phyloP scores from a whole-genome alignment of 208 protist genomes.

The Trypanosoma platydactyli region DNA sequence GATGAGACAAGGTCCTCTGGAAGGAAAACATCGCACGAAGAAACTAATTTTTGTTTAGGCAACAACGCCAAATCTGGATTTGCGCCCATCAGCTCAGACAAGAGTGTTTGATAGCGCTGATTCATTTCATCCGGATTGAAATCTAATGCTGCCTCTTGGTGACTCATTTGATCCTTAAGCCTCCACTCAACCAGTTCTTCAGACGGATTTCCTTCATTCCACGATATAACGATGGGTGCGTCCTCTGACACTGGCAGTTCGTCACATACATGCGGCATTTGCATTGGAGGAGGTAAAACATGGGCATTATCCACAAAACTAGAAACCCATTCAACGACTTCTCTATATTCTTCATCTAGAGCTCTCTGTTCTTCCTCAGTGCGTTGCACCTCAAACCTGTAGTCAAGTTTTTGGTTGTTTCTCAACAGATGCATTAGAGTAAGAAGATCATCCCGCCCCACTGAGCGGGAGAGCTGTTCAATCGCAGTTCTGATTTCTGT shows the following conservation, averaged over 20 bases:
- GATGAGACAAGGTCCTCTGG: neutral
- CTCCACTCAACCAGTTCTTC: slow-evolving; percentile 21
- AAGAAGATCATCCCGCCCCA: slow-evolving; percentile 27
- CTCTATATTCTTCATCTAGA: slow-evolving; percentile 17
- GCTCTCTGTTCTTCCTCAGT: slow-evolving; percentile 14
- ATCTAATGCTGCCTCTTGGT: slow-evolving; percentile 10
- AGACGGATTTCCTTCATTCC: neutral
- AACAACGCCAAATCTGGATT: slow-evolving; percentile 11
- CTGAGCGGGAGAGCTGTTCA: slow-evolving; percentile 20
- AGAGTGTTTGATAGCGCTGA: slow-evolving; percentile 26
- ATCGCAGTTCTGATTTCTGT: slow-evolving; percentile 9
- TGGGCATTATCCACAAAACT: slow-evolving; percentile 8
- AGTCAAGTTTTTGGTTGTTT: slow-evolving; percentile 24
- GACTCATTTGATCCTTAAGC: slow-evolving; percentile 6
- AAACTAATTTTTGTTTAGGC: slow-evolving; percentile 2
- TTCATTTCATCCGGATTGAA: slow-evolving; percentile 33
- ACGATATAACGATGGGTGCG: neutral
- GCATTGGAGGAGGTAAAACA: slow-evolving; percentile 28
- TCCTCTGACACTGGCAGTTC: slow-evolving; percentile 9
- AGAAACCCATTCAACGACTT: slow-evolving; percentile 36
- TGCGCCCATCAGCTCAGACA: slow-evolving; percentile 20
- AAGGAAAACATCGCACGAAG: neutral
- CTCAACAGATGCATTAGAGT: slow-evolving; percentile 23
- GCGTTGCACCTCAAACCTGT: slow-evolving; percentile 28
- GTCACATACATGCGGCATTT: neutral